These are phyloP conservation scores for Dendrothele bispora DNA, from an alignment of 768 basidiomycete species.

Conservation along the genomic window DNA sequence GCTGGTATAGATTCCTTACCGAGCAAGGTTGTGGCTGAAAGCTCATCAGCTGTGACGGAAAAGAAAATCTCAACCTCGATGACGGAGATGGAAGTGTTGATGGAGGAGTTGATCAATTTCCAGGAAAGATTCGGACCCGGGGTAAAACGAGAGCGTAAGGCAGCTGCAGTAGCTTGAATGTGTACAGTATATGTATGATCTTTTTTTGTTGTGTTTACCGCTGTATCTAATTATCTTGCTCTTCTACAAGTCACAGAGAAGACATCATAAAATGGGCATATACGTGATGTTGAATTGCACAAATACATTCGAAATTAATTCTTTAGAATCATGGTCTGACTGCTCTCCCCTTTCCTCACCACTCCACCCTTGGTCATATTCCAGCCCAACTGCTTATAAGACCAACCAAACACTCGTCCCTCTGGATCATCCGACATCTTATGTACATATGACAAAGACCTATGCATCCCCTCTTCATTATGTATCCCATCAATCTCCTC, in stretches of 20 bases:
- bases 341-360: no score
- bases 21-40: conserved; percentile 5
- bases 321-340: no score
- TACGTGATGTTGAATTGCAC: no score
- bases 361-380: conserved; percentile 28
- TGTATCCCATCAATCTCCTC: conserved; percentile 37
- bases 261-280: no score
- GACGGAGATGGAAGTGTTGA: conserved; percentile 88
- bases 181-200: no score
- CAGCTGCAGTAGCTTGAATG: conserved; percentile 27
- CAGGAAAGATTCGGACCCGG: conserved; percentile 81
- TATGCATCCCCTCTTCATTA: conserved; percentile 37
- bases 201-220: no score
- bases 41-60: neutral
- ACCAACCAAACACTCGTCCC: conserved; percentile 36
- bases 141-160: conserved; percentile 50
- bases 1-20: conserved; percentile 27
- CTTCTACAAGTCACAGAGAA: no score
- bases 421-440: conserved; percentile 24
- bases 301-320: no score
- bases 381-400: conserved; percentile 38
- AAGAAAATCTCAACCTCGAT: conserved; percentile 32
- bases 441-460: conserved; percentile 32
- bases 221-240: no score
- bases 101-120: conserved; percentile 85